Base-by-base conservation (phyloP, 768 basidiomycete species). In the Leccinum variicolor region DNA sequence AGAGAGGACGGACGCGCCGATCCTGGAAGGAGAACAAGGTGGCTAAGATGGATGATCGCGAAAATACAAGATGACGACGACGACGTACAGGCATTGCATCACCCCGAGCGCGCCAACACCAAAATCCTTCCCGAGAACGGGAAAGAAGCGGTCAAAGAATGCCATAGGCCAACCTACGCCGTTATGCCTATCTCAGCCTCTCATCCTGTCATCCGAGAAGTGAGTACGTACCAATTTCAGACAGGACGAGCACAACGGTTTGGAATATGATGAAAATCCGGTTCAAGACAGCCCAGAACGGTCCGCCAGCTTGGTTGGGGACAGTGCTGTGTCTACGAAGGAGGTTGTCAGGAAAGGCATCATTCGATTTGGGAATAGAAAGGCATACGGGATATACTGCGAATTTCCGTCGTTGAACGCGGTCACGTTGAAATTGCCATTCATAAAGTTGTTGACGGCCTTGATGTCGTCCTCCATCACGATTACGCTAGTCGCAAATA, bases 221-320 rank as follows among this genome's bases (percentile, higher is more conserved):
- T 8, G 9, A 31, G 3, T 31, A 58, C 83, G 62, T 54, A 84
- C 83, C 68, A 17, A 74, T 54, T 53, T 72, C 71, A 1, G 72
- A 72, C 28, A 72, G 71, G 59, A 93, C 74, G 53, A 96, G 84
- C 53, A 91, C 79, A 65, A 94, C 69, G 52, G 85, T 81, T 71
- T 94, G 87, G 74, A 89, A 86, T 56, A 92, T 79, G 73, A 94
- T 90, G 67, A 96, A 80, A n/a, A 96, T 74, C 46, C 89, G 84
- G 64, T 91, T 87, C 57, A 94, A 79, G 47, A 94, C 84, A 3
- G 92, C 88, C 91, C 93, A 97, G 74, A 97, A 96, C 23, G 86
- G 84, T 26, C 94, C 94, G 7, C 92, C 94, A 48, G 92, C 78
- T 71, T 96, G 94, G 73, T 94, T 92, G 3, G 94, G 94, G n/a